Evolutionary conservation across 1,139 yeast species (phyloP).

Genomic region (Blastobotrys aristatus): DNA sequence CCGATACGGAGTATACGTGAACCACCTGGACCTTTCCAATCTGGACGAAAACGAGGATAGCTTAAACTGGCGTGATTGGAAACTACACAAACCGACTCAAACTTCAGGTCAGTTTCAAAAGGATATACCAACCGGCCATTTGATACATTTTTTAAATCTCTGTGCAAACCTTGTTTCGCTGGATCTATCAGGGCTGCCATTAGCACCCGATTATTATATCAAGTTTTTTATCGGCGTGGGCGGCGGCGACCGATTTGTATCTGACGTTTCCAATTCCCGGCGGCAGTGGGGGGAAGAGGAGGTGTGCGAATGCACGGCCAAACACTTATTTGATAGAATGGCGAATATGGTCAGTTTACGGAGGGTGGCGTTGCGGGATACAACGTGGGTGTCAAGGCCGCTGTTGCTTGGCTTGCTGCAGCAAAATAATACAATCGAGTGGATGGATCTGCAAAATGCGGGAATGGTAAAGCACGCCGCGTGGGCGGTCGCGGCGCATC

Average conservation of each 20-base stretch:
- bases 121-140: slow-evolving; percentile 29
- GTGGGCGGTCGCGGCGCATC: slow-evolving; percentile 22
- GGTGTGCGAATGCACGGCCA: slow-evolving; percentile 19
- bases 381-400: slow-evolving; percentile 27
- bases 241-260: slow-evolving; percentile 24
- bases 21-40: slow-evolving; percentile 52
- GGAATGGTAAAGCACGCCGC: slow-evolving; percentile 21
- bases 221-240: too few relatives aligned
- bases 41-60: slow-evolving; percentile 36
- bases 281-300: slow-evolving; percentile 28
- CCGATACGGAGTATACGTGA: slow-evolving; percentile 44
- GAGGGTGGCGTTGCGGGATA: slow-evolving; percentile 19
- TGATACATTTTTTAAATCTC: slow-evolving; percentile 25
- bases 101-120: too few relatives aligned
- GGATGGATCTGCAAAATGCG: slow-evolving; percentile 20
- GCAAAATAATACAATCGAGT: slow-evolving; percentile 8
- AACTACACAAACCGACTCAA: slow-evolving; percentile 38
- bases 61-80: slow-evolving; percentile 89
- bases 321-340: slow-evolving; percentile 23
- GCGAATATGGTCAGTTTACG: slow-evolving; percentile 18
- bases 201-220: slow-evolving; percentile 29
- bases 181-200: slow-evolving; percentile 27
- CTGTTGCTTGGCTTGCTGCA: slow-evolving; percentile 16
- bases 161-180: slow-evolving; percentile 24
- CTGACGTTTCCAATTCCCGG: slow-evolving; percentile 28